Base-by-base conservation (phyloP, 2,329 filamentous ascomycete genomes). In the Setomelanomma holmii region DNA sequence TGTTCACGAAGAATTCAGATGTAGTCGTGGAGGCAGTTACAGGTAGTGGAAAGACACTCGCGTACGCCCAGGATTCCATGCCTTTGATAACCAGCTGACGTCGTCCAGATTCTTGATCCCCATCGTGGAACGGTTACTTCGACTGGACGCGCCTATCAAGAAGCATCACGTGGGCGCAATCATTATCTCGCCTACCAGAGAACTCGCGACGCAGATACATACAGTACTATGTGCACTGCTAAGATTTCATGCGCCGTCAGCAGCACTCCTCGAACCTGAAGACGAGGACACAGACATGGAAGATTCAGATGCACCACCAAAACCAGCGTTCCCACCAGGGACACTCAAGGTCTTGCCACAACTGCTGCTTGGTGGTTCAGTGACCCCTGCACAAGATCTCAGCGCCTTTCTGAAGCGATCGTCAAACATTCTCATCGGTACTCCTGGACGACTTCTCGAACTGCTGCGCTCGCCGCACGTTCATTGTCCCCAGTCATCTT, bases 111-210 rank as follows among this genome's bases (percentile, higher is more conserved):
- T 93, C 67, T 78, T 96, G 27, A 87, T 97, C 40, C 92, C 93
- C 1, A 80, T 96, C 4, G 84, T 96, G 20, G 89, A 96, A 75
- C 89, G 90, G 63, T 80, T 98, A 40, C 79, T 98, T 53, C 87
- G 89, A 60, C 78, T 90, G 22, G 88, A 92, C 55, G 90, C 93
- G 55, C 89, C 91, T 2, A 86, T 91, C 27, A 96, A 95, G 76
- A 91, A 89, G 68, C 89, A 96, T 73, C 91, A 98, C 72, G 84
- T 99, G 53, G 90, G 89, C 53, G 91, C 90, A 59, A 95, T 99
- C 58, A 87, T 99, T 64, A 87, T 99, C 54, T 93, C 93, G 14
- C 95, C 95, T 1, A 99, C 91, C 22, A 87, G 95, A 75, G 95
- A 99, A 76, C 82, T 99, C 44, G 93, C 95, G 1, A 86, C 86